Conservation (phyloP, 2,329 filamentous ascomycete genomes). For the Aspergillus japonicus region DNA sequence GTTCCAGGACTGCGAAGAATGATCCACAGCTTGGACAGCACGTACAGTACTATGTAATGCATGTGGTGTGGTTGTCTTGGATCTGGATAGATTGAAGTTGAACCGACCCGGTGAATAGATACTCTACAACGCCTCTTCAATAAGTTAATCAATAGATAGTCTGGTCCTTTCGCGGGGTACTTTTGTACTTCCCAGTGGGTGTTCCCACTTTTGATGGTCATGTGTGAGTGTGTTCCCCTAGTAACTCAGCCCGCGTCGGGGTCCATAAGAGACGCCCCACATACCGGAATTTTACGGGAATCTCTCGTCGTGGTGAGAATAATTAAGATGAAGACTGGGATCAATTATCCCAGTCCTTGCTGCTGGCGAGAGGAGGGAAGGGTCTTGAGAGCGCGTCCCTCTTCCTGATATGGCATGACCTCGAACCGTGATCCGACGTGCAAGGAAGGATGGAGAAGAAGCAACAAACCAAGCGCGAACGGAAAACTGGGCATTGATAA, state of each 20-base stretch:
- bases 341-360: not conserved
- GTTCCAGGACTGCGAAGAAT: not conserved
- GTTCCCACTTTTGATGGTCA: slow-evolving; percentile 12
- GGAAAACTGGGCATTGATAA: not conserved
- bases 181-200: slow-evolving; percentile 1
- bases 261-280: slow-evolving; percentile 11
- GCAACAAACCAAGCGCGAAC: not conserved
- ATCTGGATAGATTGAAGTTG: not conserved
- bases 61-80: not conserved
- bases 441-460: not conserved
- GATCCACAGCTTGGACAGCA: not conserved
- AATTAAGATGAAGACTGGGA: not conserved
- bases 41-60: not conserved
- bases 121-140: not conserved
- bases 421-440: not conserved
- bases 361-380: not conserved
- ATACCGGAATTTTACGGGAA: slow-evolving; percentile 20
- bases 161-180: not conserved
- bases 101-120: not conserved
- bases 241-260: slow-evolving; percentile 17
- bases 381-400: not conserved
- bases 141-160: no score
- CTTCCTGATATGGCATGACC: not conserved
- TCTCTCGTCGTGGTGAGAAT: not conserved
- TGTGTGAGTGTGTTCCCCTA: slow-evolving; percentile 19